Conservation (phyloP, 2,329 filamentous ascomycete species). For the Ceratocystis colombiana region DNA sequence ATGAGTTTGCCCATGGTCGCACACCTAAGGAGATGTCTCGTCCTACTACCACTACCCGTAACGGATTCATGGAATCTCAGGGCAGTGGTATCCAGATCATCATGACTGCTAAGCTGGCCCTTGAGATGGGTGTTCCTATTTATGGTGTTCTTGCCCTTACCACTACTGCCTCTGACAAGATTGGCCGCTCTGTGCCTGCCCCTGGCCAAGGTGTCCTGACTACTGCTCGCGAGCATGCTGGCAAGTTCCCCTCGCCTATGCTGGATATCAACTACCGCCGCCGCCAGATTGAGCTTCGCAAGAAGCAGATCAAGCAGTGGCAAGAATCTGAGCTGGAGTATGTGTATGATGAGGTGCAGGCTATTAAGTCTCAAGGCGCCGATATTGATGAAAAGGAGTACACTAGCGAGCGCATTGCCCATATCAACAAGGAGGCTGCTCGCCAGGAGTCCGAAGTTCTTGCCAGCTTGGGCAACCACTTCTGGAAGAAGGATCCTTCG, state of each 20-base stretch:
- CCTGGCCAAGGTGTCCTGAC: slow-evolving; percentile 95
- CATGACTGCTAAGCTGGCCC: slow-evolving; percentile 90
- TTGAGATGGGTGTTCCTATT: slow-evolving; percentile 98
- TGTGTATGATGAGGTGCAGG: slow-evolving; percentile 81
- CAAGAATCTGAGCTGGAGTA: slow-evolving; percentile 91
- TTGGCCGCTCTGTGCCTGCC: slow-evolving; percentile 90
- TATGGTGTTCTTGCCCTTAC: slow-evolving; percentile 90
- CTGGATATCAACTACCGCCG: slow-evolving; percentile 96
- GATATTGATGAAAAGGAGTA: slow-evolving; percentile 76
- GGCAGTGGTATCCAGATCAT: slow-evolving; percentile 97
- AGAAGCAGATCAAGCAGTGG: slow-evolving; percentile 91
- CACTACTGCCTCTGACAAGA: slow-evolving; percentile 96
- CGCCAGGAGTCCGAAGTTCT: slow-evolving; percentile 91
- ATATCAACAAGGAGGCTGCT: slow-evolving; percentile 75
- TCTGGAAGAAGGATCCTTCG: slow-evolving; percentile 91
- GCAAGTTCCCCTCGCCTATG: slow-evolving; percentile 89
- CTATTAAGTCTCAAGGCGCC: slow-evolving; percentile 70
- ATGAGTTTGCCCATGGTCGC: slow-evolving; percentile 89
- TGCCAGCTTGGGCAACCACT: slow-evolving; percentile 89
- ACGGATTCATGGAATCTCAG: slow-evolving; percentile 99
- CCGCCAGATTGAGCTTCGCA: slow-evolving; percentile 86
- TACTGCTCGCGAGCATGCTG: slow-evolving; percentile 78
- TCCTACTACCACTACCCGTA: slow-evolving; percentile 89
- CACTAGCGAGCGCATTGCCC: slow-evolving; percentile 68
- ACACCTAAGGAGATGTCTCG: slow-evolving; percentile 97